These are phyloP conservation scores for Trametes punicea DNA, from an alignment of 768 basidiomycete species.

Conservation along the genomic window DNA sequence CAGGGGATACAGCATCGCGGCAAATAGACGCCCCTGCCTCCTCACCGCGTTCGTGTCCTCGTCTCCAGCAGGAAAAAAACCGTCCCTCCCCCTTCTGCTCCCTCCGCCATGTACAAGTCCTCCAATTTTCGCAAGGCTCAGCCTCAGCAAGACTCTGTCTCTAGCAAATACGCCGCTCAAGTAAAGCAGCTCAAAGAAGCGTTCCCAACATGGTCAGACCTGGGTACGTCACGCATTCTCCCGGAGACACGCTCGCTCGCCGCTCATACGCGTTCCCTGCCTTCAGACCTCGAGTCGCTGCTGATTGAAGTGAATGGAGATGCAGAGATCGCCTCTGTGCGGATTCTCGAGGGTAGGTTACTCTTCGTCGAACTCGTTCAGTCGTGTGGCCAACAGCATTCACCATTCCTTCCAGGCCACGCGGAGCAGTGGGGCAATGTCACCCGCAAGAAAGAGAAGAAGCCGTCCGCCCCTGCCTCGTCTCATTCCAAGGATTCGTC, in stretches of 20 bases:
- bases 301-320: slow-evolving; percentile 69
- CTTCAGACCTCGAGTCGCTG: slow-evolving; percentile 62
- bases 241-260: slow-evolving; percentile 29
- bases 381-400: slow-evolving; percentile 20
- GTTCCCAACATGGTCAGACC: slow-evolving; percentile 67
- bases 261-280: neutral
- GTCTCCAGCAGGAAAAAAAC: slow-evolving; percentile 23
- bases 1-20: neutral
- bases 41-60: slow-evolving; percentile 19
- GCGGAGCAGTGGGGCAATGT: slow-evolving; percentile 83
- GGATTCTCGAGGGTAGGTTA: slow-evolving; percentile 73
- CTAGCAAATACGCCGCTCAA: slow-evolving; percentile 48
- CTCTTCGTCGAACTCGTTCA: slow-evolving; percentile 5
- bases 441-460: slow-evolving; percentile 87
- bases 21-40: slow-evolving; percentile 9
- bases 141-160: slow-evolving; percentile 21
- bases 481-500: slow-evolving; percentile 50
- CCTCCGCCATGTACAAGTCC: slow-evolving; percentile 30
- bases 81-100: slow-evolving; percentile 21
- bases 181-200: slow-evolving; percentile 64
- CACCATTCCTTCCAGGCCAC: slow-evolving; percentile 44
- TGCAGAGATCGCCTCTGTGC: slow-evolving; percentile 61
- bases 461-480: slow-evolving; percentile 40
- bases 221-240: slow-evolving; percentile 44
- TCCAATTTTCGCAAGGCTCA: slow-evolving; percentile 30